These are phyloP conservation scores for Fusarium sororula DNA, from an alignment of 2,329 filamentous ascomycete genomes.

Conservation along the genomic window DNA sequence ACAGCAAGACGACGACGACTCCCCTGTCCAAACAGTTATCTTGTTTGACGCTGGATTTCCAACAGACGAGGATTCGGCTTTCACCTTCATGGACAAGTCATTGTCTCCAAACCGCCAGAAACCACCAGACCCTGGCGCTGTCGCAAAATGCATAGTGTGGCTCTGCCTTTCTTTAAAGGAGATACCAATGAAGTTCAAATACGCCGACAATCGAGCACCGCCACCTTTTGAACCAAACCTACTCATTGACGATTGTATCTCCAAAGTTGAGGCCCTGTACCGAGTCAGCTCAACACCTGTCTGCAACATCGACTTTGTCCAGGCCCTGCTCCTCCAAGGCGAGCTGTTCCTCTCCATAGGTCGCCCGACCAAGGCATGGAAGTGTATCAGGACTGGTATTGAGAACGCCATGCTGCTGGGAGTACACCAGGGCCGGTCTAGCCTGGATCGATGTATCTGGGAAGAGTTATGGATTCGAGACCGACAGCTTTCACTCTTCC, in stretches of 20 bases:
- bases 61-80: neutral
- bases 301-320: neutral
- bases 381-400: neutral
- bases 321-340: neutral
- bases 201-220: neutral
- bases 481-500: neutral
- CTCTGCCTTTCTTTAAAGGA: neutral
- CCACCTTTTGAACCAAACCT: neutral
- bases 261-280: neutral
- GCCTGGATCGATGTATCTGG: neutral
- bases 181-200: neutral
- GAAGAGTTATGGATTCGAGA: neutral
- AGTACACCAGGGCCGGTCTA: neutral
- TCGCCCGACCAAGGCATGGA: neutral
- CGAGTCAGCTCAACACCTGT: neutral
- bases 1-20: neutral
- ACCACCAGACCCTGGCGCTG: neutral
- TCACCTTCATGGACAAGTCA: neutral
- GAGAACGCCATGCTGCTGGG: neutral
- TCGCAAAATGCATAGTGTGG: neutral
- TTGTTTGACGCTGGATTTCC: constrained; percentile 1
- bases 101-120: neutral
- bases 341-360: neutral
- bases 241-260: neutral
- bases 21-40: neutral